Evolutionary conservation across 2,329 filamentous ascomycete genomes (phyloP).

Genomic region (Dactylellina leptospora): DNA sequence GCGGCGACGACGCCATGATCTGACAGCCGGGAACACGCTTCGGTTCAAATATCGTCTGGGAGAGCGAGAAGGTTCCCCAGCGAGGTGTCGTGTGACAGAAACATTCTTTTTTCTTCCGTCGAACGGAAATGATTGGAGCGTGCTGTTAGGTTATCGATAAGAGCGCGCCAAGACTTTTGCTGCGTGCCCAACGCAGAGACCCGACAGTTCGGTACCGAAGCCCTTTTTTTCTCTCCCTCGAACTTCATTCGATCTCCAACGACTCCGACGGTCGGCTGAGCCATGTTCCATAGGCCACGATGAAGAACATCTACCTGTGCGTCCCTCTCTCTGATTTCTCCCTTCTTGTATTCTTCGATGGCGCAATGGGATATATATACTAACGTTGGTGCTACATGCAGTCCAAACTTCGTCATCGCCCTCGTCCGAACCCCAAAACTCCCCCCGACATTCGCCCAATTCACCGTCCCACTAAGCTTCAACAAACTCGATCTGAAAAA

Average conservation of each 20-base stretch:
- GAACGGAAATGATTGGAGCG: constrained; percentile 42
- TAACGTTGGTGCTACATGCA: constrained; percentile 60
- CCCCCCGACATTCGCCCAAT: constrained; percentile 82
- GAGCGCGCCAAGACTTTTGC: constrained; percentile 12
- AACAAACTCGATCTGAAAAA: constrained; percentile 97
- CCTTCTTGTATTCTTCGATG: neutral
- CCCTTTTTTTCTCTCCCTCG: constrained; percentile 4
- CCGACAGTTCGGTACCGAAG: constrained; percentile 40
- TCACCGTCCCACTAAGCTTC: constrained; percentile 88
- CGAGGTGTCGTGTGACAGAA: constrained; percentile 52
- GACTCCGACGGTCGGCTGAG: constrained; percentile 16
- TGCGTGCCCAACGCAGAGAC: constrained; percentile 34
- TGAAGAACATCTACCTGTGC: constrained; percentile 65
- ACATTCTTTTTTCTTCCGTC: neutral
- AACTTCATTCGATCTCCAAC: no score
- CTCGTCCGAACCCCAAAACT: constrained; percentile 77
- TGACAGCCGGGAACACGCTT: constrained; percentile 8
- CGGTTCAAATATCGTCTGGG: neutral
- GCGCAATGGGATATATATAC: neutral
- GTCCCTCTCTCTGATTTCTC: constrained; percentile 46
- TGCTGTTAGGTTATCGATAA: constrained; percentile 51
- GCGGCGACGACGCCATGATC: constrained; percentile 49
- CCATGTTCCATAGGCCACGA: constrained; percentile 57
- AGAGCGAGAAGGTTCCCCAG: no score
- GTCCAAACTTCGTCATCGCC: constrained; percentile 81